Evolutionary conservation across 2,329 filamentous ascomycete genomes (phyloP).

Genomic region (Xylaria sp.): DNA sequence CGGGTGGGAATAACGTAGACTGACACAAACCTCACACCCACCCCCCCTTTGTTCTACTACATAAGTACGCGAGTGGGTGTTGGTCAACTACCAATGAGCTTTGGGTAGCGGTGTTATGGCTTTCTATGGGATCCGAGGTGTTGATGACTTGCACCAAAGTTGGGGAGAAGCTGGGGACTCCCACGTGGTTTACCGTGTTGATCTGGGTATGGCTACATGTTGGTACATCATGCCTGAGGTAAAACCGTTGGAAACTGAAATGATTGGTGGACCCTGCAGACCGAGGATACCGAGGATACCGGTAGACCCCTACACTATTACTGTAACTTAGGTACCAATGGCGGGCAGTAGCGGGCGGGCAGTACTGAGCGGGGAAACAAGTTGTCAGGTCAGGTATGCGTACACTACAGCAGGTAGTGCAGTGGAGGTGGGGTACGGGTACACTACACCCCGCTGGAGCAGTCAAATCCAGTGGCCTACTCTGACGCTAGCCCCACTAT

Average conservation of each 20-base stretch:
- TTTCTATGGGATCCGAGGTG: not conserved
- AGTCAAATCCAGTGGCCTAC: not conserved
- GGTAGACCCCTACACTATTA: constrained; percentile 10
- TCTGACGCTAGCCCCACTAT: constrained; percentile 20
- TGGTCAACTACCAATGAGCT: no score
- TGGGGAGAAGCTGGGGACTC: not conserved
- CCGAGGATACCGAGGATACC: constrained; percentile 1
- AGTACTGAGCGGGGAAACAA: constrained; percentile 12
- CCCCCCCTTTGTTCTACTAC: no score
- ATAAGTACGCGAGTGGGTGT: no score
- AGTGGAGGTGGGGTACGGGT: not conserved
- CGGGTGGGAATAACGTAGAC: no score
- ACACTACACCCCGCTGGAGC: not conserved
- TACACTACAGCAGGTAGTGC: not conserved
- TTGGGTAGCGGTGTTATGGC: not conserved
- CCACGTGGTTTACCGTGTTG: constrained; percentile 27
- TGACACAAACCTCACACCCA: no score
- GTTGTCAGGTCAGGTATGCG: not conserved
- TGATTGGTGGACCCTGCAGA: constrained; percentile 35
- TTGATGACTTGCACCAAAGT: constrained; percentile 1
- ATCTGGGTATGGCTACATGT: no score
- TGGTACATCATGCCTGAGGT: no score
- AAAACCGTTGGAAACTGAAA: constrained; percentile 4
- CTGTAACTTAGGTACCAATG: constrained; percentile 11
- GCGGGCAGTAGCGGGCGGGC: constrained; percentile 2